These are phyloP conservation scores for Aspergillus diversus DNA, from an alignment of 495 filamentous ascomycete genomes.

Conservation along the genomic window DNA sequence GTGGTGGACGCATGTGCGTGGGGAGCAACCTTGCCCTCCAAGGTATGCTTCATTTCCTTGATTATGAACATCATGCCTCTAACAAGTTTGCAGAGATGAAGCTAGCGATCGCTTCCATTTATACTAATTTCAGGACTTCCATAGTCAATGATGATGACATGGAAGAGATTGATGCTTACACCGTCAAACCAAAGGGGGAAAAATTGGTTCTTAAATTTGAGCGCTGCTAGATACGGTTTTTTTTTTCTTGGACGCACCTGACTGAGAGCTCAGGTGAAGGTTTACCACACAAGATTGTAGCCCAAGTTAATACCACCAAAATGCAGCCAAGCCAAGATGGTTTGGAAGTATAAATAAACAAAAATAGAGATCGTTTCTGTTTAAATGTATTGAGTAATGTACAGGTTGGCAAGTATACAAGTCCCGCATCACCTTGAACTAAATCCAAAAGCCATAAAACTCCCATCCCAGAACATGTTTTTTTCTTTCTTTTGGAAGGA, in stretches of 20 bases:
- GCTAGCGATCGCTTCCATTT: slow-evolving; percentile 57
- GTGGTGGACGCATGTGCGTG: slow-evolving; percentile 82
- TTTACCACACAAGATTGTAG: no score
- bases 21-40: slow-evolving; percentile 81
- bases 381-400: slow-evolving; percentile 11
- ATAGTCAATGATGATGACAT: slow-evolving; percentile 60
- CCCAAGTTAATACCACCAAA: no score
- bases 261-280: no score
- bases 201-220: slow-evolving; percentile 51
- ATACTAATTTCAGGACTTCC: slow-evolving; percentile 66
- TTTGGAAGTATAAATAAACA: background rate
- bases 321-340: background rate
- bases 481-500: background rate
- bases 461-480: background rate
- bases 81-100: slow-evolving; percentile 46
- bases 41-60: slow-evolving; percentile 47
- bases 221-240: slow-evolving; percentile 16
- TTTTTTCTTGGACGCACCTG: background rate
- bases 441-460: slow-evolving; percentile 4
- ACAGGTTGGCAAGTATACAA: slow-evolving; percentile 15
- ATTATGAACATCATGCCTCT: slow-evolving; percentile 1
- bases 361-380: background rate
- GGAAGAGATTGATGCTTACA: slow-evolving; percentile 70
- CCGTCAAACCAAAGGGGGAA: slow-evolving; percentile 56
- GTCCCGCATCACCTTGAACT: background rate